Evolutionary conservation across 2,329 filamentous ascomycete species (phyloP).

Genomic region (Rhynchosporium secalis): DNA sequence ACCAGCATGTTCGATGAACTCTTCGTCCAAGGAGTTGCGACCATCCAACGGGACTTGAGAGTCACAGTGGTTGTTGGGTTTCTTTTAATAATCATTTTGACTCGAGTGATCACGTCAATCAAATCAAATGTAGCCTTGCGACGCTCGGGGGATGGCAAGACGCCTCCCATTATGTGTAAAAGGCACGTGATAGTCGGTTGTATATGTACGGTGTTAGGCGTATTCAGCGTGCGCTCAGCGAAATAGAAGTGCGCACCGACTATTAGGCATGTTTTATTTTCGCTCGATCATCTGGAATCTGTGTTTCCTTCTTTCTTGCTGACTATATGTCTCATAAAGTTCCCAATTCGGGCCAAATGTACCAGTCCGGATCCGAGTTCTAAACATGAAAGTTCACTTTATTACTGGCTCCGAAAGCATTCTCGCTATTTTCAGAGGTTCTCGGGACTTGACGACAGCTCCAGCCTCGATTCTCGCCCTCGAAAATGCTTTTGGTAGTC

Average conservation of each 20-base stretch:
- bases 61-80: background rate
- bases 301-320: background rate
- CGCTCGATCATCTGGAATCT: too few species aligned
- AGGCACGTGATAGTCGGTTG: too few species aligned
- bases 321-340: slow-evolving; percentile 9
- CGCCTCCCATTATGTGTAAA: slow-evolving; percentile 26
- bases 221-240: too few species aligned
- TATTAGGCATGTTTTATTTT: background rate
- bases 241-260: too few species aligned
- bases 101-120: slow-evolving; percentile 17
- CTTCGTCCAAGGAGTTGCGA: slow-evolving; percentile 8
- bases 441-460: slow-evolving; percentile 23
- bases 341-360: slow-evolving; percentile 21
- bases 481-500: slow-evolving; percentile 28
- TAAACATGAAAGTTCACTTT: slow-evolving; percentile 23
- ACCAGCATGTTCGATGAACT: slow-evolving; percentile 19
- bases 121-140: slow-evolving; percentile 12
- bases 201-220: too few species aligned
- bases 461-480: slow-evolving; percentile 21
- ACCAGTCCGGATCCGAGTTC: slow-evolving; percentile 26
- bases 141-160: slow-evolving; percentile 15
- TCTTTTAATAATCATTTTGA: slow-evolving; percentile 16
- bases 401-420: slow-evolving; percentile 28
- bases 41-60: slow-evolving; percentile 18
- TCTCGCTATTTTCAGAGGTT: slow-evolving; percentile 26